phyloP scores from a whole-genome alignment of 2,329 filamentous ascomycete species.

The Aspergillus carbonarius region DNA sequence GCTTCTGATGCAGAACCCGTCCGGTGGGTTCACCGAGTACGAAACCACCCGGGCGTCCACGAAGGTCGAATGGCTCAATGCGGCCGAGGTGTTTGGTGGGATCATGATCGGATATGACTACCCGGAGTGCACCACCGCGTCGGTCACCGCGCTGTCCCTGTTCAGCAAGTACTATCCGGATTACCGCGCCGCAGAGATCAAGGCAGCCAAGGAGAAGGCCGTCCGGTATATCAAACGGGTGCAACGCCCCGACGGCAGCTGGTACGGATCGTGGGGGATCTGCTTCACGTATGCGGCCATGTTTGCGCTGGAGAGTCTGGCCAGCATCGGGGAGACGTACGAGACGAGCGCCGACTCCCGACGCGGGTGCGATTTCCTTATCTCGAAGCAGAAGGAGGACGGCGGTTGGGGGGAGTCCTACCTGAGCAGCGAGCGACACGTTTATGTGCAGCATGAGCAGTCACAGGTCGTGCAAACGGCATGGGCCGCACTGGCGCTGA shows the following conservation, averaged over 20 bases:
- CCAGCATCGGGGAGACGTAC: conserved; percentile 78
- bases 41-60: conserved; percentile 77
- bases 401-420: conserved; percentile 98
- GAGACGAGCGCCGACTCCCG: conserved; percentile 68
- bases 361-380: conserved; percentile 79
- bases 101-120: conserved; percentile 99
- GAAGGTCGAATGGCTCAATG: conserved; percentile 81
- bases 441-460: conserved; percentile 72
- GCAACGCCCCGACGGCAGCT: conserved; percentile 80
- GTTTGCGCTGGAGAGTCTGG: conserved; percentile 89
- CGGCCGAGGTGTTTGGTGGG: conserved; percentile 90
- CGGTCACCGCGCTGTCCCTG: conserved; percentile 79
- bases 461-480: conserved; percentile 94
- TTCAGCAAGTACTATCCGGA: conserved; percentile 80
- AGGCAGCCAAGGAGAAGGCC: conserved; percentile 68
- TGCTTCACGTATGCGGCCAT: conserved; percentile 97
- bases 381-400: conserved; percentile 80
- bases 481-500: conserved; percentile 79
- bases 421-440: conserved; percentile 72
- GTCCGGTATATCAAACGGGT: conserved; percentile 78
- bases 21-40: conserved; percentile 86
- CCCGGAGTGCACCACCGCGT: conserved; percentile 94
- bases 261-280: conserved; percentile 98
- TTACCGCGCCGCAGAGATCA: conserved; percentile 76
- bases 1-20: conserved; percentile 83